phyloP scores from a whole-genome alignment of 2,329 filamentous ascomycete genomes.

The Penicillium oxalicum region DNA sequence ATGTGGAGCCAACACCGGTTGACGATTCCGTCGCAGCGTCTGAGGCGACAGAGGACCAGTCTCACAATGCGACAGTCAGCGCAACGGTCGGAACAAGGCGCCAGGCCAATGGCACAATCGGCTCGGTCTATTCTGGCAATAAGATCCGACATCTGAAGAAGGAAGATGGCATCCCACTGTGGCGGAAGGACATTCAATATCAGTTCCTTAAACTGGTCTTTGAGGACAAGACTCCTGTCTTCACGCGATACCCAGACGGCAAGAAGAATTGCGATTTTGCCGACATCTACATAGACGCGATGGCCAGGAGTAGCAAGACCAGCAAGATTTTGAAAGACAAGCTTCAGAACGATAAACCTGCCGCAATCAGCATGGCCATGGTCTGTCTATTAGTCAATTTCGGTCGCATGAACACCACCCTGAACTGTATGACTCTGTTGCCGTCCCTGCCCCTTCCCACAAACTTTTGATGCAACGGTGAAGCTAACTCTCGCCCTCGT shows the following conservation, averaged over 20 bases:
- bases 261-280: conserved; percentile 73
- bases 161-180: conserved; percentile 60
- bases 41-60: conserved; percentile 34
- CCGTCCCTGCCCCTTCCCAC: background rate
- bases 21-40: conserved; percentile 34
- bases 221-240: conserved; percentile 60
- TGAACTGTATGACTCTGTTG: conserved; percentile 67
- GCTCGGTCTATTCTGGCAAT: conserved; percentile 61
- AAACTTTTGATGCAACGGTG: background rate
- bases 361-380: conserved; percentile 98
- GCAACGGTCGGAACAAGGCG: conserved; percentile 49
- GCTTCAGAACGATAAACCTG: conserved; percentile 81
- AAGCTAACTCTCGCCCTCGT: conserved; percentile 2
- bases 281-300: conserved; percentile 95
- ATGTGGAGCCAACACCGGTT: conserved; percentile 28
- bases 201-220: conserved; percentile 60
- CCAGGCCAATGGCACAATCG: conserved; percentile 60
- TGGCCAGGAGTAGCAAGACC: conserved; percentile 97
- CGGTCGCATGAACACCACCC: conserved; percentile 95
- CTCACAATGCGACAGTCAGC: conserved; percentile 33
- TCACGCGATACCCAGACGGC: conserved; percentile 85
- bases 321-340: conserved; percentile 98
- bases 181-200: conserved; percentile 63
- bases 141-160: conserved; percentile 64
- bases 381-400: conserved; percentile 96